Evolutionary conservation across 768 basidiomycete genomes (phyloP), one percentile per base, ranked within the genome.

Genomic region (Megacollybia marginata): DNA sequence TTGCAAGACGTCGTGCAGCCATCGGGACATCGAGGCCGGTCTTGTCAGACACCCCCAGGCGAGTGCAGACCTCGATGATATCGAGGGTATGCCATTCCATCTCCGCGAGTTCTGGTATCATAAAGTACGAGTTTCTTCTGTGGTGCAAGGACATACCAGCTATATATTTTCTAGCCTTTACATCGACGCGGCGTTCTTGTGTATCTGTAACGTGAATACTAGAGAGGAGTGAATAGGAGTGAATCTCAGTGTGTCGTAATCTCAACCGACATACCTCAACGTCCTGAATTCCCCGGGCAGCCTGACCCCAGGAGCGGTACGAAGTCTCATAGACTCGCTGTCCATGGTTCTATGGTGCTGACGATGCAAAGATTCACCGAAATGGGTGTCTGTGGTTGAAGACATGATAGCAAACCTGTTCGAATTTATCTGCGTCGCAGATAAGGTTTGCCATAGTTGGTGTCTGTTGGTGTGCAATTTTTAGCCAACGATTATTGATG

Each of bases 51-150:
- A 72, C 72, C 2, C 66, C 65, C 13, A 80, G 65, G 15, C 74
- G 66, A 23, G 67, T 62, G 36, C 73, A 66, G 9, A 71, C 65
- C 15, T 78, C 75, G 2, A 70, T 64, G 2, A 55, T 48, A 3
- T 65, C 49, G 9, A 78, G 61, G 42, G 62, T 69, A 56, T 79
- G 79, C 74, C 76, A 79, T 35, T 76, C 74, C 42, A 79, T 61
- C 5, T 55, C 55, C 5, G 67, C 65, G 13, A 76, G 52, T 34
- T 73, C 72, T 74, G 46, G 13, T 16, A 51, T 10, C 10, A n/a
- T 7, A 18, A 1, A 34, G 31, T 36, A 34, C 31, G 12, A 7
- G 8, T 13, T 18, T 40, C 13, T 33, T 20, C n/a, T n/a, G n/a
- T 16, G 9, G 9, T 43, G 20, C 19, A 20, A 19, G 28, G 16